Evolutionary conservation across 2,329 filamentous ascomycete species (phyloP), one percentile per base, ranked within the genome.

Genomic region (Bertia moriformis): DNA sequence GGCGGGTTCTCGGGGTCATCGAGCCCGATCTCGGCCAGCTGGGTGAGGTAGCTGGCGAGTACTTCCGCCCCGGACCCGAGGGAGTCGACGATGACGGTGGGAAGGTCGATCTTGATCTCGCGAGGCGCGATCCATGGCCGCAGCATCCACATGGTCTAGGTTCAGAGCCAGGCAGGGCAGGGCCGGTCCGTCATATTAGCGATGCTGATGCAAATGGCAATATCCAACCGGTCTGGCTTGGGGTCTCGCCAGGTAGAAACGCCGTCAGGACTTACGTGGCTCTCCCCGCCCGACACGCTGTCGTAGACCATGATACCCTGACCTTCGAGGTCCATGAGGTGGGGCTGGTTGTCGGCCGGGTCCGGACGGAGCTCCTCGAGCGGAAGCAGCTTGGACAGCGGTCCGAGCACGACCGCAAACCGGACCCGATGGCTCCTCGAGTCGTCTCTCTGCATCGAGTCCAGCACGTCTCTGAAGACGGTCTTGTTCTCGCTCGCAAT

Each of bases 241-340:
- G n/a, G n/a, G n/a, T 17, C 10, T 3, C 20, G 4, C 14, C 18
- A 10, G 39, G n/a, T n/a, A n/a, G n/a, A n/a, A n/a, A n/a, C n/a
- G n/a, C n/a, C n/a, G n/a, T n/a, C n/a, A n/a, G 41, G 40, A 71
- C 83, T 68, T 72, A 93, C 86, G 67, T 96, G 89, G 52, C 85
- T 93, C 55, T 91, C 84, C 41, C 79, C 82, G 39, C 86, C 87
- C 27, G 87, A 85, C 10, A 81, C 73, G 44, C 83, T 27, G 56
- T 96, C 88, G 56, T 94, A 96, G 4, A 96, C 86, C 82, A 96
- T 93, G 53, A 98, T 98, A 17, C 91, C 91, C 60, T 98, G 91
- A 4, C 85, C 91, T 61, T 98, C 93, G 42, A 98, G 71, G 44
- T 87, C 82, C 43, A 94, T 67, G 29, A 75, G 67, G 41, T 69